These are phyloP conservation scores for Saturnispora gosingensis DNA, from an alignment of 805 yeast genomes.

Conservation along the genomic window DNA sequence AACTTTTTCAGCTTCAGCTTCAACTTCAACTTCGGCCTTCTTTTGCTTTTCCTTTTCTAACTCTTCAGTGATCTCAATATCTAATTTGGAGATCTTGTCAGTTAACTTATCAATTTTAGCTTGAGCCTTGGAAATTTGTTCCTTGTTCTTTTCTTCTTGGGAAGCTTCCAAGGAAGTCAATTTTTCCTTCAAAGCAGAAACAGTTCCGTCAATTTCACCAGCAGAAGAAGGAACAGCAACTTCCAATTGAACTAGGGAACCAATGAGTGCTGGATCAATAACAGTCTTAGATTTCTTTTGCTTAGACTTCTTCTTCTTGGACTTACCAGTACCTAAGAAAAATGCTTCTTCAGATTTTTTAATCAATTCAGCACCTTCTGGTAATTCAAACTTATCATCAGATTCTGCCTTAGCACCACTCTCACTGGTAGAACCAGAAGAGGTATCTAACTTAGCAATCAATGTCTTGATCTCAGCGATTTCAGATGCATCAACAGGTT, in stretches of 20 bases:
- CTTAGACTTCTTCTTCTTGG: conserved; percentile 39
- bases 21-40: conserved; percentile 8
- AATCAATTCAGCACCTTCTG: conserved; percentile 54
- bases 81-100: conserved; percentile 29
- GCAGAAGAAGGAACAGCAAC: conserved; percentile 69
- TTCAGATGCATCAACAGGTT: conserved; percentile 79
- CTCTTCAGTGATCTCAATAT: conserved; percentile 22
- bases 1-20: conserved; percentile 7
- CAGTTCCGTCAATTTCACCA: conserved; percentile 59
- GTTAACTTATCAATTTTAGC: conserved; percentile 65
- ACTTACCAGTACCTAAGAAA: conserved; percentile 42
- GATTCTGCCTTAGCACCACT: conserved; percentile 25
- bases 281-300: conserved; percentile 37
- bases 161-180: conserved; percentile 55
- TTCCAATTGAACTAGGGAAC: conserved; percentile 64
- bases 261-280: conserved; percentile 73
- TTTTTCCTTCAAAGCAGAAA: conserved; percentile 63
- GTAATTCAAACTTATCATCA: conserved; percentile 41
- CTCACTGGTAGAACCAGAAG: conserved; percentile 29
- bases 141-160: conserved; percentile 75
- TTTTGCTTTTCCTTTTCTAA: conserved; percentile 22
- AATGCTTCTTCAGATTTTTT: conserved; percentile 48
- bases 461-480: conserved; percentile 67
- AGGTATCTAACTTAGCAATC: conserved; percentile 68
- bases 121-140: conserved; percentile 67